Conservation (phyloP, 1,284 basidiomycete genomes). For the Porodaedalea pini region DNA sequence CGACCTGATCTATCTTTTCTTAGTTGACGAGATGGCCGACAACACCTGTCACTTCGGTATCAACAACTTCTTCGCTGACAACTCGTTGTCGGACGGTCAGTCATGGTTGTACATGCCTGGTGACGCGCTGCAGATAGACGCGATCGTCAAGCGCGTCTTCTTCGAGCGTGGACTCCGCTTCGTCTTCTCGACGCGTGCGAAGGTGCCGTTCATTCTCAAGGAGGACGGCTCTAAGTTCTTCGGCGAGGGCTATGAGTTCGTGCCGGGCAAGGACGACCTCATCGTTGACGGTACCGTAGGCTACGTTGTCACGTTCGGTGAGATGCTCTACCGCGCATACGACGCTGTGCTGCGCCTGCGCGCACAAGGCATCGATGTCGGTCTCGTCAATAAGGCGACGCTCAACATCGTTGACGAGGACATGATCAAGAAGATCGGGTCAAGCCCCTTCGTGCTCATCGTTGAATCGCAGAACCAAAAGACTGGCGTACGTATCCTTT, state of each 20-base stretch:
- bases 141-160: conserved; percentile 72
- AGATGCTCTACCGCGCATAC: conserved; percentile 77
- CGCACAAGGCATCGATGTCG: conserved; percentile 70
- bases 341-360: conserved; percentile 75
- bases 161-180: conserved; percentile 79
- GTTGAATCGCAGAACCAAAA: conserved; percentile 85
- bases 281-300: conserved; percentile 67
- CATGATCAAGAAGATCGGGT: conserved; percentile 66
- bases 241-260: conserved; percentile 69
- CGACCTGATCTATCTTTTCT: conserved; percentile 11
- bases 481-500: conserved; percentile 59
- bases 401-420: conserved; percentile 80
- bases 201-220: conserved; percentile 81
- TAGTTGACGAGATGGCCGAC: conserved; percentile 78
- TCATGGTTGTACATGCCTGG: conserved; percentile 85
- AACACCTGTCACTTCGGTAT: conserved; percentile 84
- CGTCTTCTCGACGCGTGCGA: conserved; percentile 82
- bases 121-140: conserved; percentile 75
- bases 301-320: conserved; percentile 77
- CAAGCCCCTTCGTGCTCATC: conserved; percentile 72
- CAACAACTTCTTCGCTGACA: conserved; percentile 84
- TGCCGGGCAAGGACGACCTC: conserved; percentile 78
- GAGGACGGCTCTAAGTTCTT: conserved; percentile 69
- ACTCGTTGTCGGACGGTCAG: conserved; percentile 73
- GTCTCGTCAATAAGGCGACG: conserved; percentile 80